phyloP scores from a whole-genome alignment of 768 basidiomycete species.

The Termitomyces sp. region DNA sequence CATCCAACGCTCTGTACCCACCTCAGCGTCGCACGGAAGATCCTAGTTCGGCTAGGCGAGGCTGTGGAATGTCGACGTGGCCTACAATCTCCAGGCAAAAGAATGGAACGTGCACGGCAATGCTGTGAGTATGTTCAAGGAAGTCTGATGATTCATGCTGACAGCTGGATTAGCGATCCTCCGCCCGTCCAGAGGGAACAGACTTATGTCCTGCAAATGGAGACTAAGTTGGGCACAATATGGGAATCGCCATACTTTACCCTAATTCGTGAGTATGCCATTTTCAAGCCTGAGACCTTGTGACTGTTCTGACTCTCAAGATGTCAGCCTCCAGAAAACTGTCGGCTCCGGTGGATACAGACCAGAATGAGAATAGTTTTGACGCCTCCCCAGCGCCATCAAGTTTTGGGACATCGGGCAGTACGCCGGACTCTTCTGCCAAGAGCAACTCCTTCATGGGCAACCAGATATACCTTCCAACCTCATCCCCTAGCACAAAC shows the following conservation, averaged over 20 bases:
- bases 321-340: not conserved
- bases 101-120: constrained; percentile 18
- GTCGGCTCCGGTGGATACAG: not conserved
- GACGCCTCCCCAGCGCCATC: not conserved
- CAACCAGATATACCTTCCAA: not conserved
- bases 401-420: not conserved
- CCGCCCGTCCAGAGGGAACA: not conserved
- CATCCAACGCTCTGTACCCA: not conserved
- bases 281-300: not conserved
- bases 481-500: not conserved
- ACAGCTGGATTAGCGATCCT: constrained; percentile 1
- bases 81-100: constrained; percentile 16
- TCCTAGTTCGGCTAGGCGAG: not conserved
- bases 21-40: constrained; percentile 1
- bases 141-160: not conserved
- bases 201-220: constrained; percentile 11
- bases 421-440: not conserved
- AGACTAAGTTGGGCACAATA: constrained; percentile 21
- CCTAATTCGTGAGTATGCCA: constrained; percentile 20
- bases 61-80: constrained; percentile 21
- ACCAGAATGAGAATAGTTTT: not conserved
- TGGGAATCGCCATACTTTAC: constrained; percentile 24
- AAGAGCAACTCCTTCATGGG: not conserved
- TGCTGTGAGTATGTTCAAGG: constrained; percentile 18
- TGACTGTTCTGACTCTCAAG: not conserved